Base-by-base conservation (phyloP, 2,329 filamentous ascomycete species). In the Sclerotinia trifoliorum region DNA sequence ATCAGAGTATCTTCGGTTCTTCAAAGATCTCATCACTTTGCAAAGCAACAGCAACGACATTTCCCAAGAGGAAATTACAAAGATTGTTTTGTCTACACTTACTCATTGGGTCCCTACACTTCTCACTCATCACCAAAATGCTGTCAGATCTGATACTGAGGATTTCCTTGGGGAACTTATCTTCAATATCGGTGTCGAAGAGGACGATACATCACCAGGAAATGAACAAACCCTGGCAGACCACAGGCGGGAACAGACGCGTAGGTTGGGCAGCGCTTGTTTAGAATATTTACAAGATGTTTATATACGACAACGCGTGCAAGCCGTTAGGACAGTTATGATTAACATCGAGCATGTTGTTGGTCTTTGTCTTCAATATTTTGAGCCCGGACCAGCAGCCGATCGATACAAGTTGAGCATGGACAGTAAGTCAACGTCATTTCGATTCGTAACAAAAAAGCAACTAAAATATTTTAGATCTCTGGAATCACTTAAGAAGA, bases 41-140 rank as follows among this genome's bases (percentile, higher is more conserved):
- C 65, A 62, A 39, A 62, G 62, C 13, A 70, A 68, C 11, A 35
- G 65, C 13, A 65, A 61, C 24, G 65, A 73, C 7, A 72, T 86
- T 82, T 56, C 80, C 80, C 66, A 66, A 24, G 73, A 75, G 29
- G 70, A 75, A 15, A 65, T 75, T 55, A 74, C 81, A 80, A 72
- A 71, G 72, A 54, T 73, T 24, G 71, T 81, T 26, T 74, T 83
- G 44, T 76, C 81, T 21, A 78, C 77, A n/a, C 75, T 83, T 19
- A 78, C 78, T 1, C 77, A 80, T 52, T 86, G 84, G 83, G 83
- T 79, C 5, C 85, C 85, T 11, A 79, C 80, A 1, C 75, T 87
- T 19, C 80, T 87, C 29, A 80, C 83, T n/a, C 83, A 83, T 70
- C 80, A 78, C 10, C 83, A 85, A 55, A 76, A 75, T 42, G 70